Evolutionary conservation across 768 basidiomycete genomes (phyloP).

Genomic region (Termitomyces sp.): DNA sequence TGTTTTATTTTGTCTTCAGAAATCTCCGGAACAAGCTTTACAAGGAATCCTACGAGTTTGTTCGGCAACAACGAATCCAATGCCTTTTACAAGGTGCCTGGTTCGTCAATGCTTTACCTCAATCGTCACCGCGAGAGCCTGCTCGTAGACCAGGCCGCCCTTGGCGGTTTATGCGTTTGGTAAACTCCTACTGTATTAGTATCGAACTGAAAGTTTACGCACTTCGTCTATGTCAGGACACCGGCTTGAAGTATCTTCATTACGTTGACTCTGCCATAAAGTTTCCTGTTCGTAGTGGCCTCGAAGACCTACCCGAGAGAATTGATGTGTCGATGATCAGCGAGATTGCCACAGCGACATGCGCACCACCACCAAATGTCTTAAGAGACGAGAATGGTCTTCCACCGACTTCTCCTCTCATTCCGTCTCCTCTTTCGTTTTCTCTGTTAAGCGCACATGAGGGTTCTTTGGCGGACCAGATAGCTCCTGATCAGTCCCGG

Average conservation of each 20-base stretch:
- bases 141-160: constrained; percentile 54
- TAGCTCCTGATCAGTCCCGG: constrained; percentile 69
- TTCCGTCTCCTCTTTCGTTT: constrained; percentile 68
- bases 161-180: constrained; percentile 87
- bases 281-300: constrained; percentile 70
- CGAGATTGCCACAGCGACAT: constrained; percentile 74
- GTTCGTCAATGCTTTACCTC: constrained; percentile 79
- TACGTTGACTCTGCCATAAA: constrained; percentile 79
- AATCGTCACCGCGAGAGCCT: constrained; percentile 44
- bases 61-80: constrained; percentile 82
- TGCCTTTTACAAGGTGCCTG: constrained; percentile 87
- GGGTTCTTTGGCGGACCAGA: constrained; percentile 69
- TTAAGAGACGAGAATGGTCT: constrained; percentile 57
- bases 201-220: background rate
- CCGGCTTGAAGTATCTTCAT: constrained; percentile 73
- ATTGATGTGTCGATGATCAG: constrained; percentile 77
- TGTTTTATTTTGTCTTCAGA: constrained; percentile 28
- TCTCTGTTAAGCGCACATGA: constrained; percentile 67
- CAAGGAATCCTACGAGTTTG: constrained; percentile 88
- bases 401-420: constrained; percentile 44
- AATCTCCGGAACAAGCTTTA: constrained; percentile 81
- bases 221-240: constrained; percentile 47
- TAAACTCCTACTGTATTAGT: constrained; percentile 23
- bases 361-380: constrained; percentile 61
- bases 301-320: constrained; percentile 84